Percentiles rank a stretch among this genome's conserved stretches.
Evolutionary conservation across 768 basidiomycete genomes (phyloP).

Genomic region (Kwoniella shandongensis): DNA sequence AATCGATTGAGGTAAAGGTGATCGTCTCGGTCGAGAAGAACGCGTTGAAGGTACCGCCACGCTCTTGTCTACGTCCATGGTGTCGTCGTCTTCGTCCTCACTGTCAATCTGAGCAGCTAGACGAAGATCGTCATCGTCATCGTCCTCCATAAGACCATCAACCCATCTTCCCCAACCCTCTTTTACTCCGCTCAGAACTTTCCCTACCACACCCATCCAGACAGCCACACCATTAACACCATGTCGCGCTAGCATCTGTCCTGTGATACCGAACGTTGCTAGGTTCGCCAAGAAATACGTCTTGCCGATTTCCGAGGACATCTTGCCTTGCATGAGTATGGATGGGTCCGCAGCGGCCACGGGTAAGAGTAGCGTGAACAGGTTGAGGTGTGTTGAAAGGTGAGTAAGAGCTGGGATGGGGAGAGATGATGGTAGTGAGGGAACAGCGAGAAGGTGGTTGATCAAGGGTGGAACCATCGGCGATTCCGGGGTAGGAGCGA

Average conservation of each 20-base stretch:
- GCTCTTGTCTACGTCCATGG: slow-evolving; percentile 29
- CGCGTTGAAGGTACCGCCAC: slow-evolving; percentile 57
- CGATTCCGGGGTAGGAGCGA: slow-evolving; percentile 47
- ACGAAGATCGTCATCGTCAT: slow-evolving; percentile 19
- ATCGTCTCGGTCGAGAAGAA: slow-evolving; percentile 57
- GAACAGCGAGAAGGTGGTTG: slow-evolving; percentile 66
- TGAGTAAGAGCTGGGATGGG: slow-evolving; percentile 61
- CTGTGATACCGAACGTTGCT: slow-evolving; percentile 47
- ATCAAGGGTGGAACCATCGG: slow-evolving; percentile 57
- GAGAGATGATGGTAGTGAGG: slow-evolving; percentile 72
- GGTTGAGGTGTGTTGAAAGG: slow-evolving; percentile 67
- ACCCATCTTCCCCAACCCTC: slow-evolving; percentile 50
- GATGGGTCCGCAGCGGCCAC: slow-evolving; percentile 23
- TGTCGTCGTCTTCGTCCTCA: slow-evolving; percentile 37
- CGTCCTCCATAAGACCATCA: slow-evolving; percentile 34
- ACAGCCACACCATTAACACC: slow-evolving; percentile 18
- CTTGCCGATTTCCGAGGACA: slow-evolving; percentile 39
- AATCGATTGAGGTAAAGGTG: slow-evolving; percentile 53
- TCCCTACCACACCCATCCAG: slow-evolving; percentile 41
- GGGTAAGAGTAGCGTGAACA: slow-evolving; percentile 53
- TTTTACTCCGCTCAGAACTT: slow-evolving; percentile 26
- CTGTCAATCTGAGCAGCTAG: slow-evolving; percentile 15
- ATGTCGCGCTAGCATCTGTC: slow-evolving; percentile 36
- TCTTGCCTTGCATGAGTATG: slow-evolving; percentile 24
- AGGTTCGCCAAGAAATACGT: slow-evolving; percentile 69